Base-by-base conservation (phyloP, 2,329 filamentous ascomycete genomes). In the Daldinia eschscholtzii region DNA sequence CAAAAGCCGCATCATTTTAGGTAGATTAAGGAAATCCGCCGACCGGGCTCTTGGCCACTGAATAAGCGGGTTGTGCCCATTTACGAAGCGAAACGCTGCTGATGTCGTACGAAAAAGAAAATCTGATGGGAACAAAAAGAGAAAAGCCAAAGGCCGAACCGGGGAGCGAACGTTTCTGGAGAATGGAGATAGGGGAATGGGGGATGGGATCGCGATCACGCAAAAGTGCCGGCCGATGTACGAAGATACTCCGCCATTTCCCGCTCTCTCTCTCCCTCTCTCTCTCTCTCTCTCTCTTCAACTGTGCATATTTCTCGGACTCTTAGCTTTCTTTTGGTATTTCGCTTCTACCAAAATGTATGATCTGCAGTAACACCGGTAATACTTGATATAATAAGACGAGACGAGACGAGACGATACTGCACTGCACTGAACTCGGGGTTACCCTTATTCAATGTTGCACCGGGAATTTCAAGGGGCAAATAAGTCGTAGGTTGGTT, bases 211-310 rank as follows among this genome's bases (percentile, higher is more conserved):
- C 64, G 63, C 39, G 18, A 30, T 57, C 35, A 41, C 61, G 61
- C 48, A 48, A 46, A 70, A 69, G 63, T 69, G 62, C 66, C 64
- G 67, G 39, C n/a, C 28, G 10, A 48, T 55, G 41, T 59, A 59
- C 65, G 55, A 61, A 64, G 55, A 37, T 70, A 62, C 68, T 70
- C 65, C 68, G 68, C 68, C 57, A 56, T 65, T 67, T 62, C 62
- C 57, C 41, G 42, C 67, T 13, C 7, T 18, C 58, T 70, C 56
- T 70, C 42, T 66, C 15, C n/a, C n/a, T n/a, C n/a, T n/a, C n/a
- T n/a, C n/a, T n/a, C n/a, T n/a, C n/a, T n/a, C n/a, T n/a, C n/a
- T n/a, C n/a, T n/a, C n/a, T n/a, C n/a, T n/a, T 15, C 20, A 33
- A 4, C 30, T 33, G 30, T 33, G 30, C 30, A 33, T 33, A 33